Evolutionary conservation across 306 rosid genomes (phyloP), one percentile per base, ranked within the genome.

Genomic region (Amphicarpaea edgeworthii): DNA sequence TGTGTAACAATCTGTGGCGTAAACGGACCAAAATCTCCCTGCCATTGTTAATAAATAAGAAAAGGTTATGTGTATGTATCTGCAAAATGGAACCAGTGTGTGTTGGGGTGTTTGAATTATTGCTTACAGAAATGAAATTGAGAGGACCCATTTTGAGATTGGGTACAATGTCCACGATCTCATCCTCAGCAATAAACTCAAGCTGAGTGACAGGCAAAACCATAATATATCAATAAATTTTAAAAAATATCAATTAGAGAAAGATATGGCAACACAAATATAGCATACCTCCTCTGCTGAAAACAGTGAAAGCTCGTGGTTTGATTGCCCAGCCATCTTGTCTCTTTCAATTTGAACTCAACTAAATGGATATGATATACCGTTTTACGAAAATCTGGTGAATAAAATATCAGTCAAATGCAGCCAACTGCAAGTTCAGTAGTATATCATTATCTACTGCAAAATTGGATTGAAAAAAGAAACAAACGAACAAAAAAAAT

Each of bases 11-110:
- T 83, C 79, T 92, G 97, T 0, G 99, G 97, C 3, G 72, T 77
- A 73, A 95, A 95, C 7, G 97, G 99, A 53, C 97, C 99, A 58
- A 85, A 95, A 83, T 95, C 98, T 62, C 99, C 99, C 98, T 95
- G 86, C 37, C 81, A 76, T 53, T 28, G 69, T 77, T n/a, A 78
- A 40, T 19, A 65, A 55, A 63, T 34, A 51, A 62, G 41, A 16
- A 38, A 6, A 8, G 10, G 3, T 49, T 26, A 41, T 28, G n/a
- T 20, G 46, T 8, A 8, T 3, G n/a, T 16, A 42, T 34, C 30
- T 5, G 30, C 14, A 30, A 77, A 40, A 43, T n/a, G 15, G 50
- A 76, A 70, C 7, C 16, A 63, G 34, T 43, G 8, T 28, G 34
- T 43, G 8, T 28, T 38, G 37, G 38, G 20, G 51, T 12, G 42